Percentiles rank a stretch among this genome's conserved stretches.
Evolutionary conservation across 2,329 filamentous ascomycete genomes (phyloP).

Genomic region (Cladosporium sp.): DNA sequence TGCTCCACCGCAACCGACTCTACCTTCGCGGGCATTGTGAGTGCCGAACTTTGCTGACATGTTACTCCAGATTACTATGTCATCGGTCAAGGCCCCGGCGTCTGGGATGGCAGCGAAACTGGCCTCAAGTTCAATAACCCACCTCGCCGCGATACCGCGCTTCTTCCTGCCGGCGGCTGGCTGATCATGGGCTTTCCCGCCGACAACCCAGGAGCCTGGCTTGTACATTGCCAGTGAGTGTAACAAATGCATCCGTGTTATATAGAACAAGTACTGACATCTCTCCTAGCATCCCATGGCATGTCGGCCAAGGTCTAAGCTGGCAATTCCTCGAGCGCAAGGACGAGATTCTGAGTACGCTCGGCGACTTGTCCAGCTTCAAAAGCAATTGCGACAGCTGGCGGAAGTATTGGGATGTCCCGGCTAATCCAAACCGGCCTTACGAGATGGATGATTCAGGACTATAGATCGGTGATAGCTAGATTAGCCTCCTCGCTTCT

Average conservation of each 20-base stretch:
- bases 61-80: conserved; percentile 37
- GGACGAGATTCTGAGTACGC: conserved; percentile 18
- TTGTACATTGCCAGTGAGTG: conserved; percentile 23
- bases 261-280: not conserved
- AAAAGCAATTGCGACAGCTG: conserved; percentile 17
- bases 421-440: conserved; percentile 8
- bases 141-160: conserved; percentile 42
- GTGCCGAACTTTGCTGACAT: conserved; percentile 17
- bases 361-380: not conserved
- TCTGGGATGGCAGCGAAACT: conserved; percentile 27
- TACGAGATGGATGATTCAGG: conserved; percentile 22
- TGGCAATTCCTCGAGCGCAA: conserved; percentile 36
- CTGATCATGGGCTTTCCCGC: conserved; percentile 45
- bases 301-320: conserved; percentile 36
- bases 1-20: not conserved
- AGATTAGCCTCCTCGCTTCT: not conserved
- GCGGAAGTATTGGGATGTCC: conserved; percentile 17
- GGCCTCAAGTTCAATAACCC: conserved; percentile 40
- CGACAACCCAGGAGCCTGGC: conserved; percentile 47
- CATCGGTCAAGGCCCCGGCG: conserved; percentile 29
- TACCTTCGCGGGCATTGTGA: not conserved
- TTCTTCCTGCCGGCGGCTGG: conserved; percentile 41
- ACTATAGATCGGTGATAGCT: not conserved
- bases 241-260: not conserved
- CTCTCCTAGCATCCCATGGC: conserved; percentile 39